These are phyloP conservation scores for Suillus sp. DNA, from an alignment of 768 basidiomycete genomes.

Conservation along the genomic window DNA sequence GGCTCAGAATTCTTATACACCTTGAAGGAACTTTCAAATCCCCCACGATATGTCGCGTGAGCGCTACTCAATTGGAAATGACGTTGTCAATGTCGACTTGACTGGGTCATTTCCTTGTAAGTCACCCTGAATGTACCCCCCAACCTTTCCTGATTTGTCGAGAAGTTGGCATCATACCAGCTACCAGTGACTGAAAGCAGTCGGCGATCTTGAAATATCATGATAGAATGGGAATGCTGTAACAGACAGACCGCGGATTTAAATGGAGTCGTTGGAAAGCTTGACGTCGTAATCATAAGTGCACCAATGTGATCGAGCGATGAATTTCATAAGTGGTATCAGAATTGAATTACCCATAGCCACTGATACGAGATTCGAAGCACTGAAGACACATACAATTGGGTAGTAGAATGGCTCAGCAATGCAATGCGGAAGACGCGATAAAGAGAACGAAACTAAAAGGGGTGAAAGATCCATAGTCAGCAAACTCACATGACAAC, in stretches of 20 bases:
- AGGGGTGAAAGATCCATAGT: neutral
- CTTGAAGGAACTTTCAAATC: neutral
- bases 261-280: slow-evolving; percentile 1
- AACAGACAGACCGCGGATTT: neutral
- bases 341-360: neutral
- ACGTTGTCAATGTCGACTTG: neutral
- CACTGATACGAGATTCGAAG: neutral
- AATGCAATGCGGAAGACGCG: neutral
- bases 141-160: neutral
- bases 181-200: neutral
- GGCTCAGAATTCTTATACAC: neutral
- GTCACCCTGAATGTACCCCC: neutral
- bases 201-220: neutral
- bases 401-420: neutral
- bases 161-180: neutral
- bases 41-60: neutral
- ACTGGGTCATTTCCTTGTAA: neutral
- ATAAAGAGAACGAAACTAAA: neutral
- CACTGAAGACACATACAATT: neutral
- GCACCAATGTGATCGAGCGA: neutral
- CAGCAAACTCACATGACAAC: neutral
- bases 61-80: no score
- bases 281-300: neutral
- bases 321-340: neutral
- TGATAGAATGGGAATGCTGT: neutral